Percentiles rank a stretch among this genome's conserved stretches.
phyloP scores from a whole-genome alignment of 2,329 filamentous ascomycete genomes.

The Erysiphe pulchra region DNA sequence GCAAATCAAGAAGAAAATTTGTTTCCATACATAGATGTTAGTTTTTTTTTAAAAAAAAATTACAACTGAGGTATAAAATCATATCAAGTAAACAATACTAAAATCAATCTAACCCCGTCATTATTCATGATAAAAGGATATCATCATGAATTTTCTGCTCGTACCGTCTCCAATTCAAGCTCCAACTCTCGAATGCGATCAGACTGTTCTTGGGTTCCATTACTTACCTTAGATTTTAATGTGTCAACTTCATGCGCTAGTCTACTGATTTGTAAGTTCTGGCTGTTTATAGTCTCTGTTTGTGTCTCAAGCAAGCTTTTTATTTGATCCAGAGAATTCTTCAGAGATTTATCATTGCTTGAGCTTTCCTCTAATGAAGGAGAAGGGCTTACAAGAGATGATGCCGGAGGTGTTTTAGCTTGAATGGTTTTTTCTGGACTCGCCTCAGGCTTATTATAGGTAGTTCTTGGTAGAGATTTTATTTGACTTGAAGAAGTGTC shows the following conservation, averaged over 20 bases:
- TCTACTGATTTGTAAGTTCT: slow-evolving; percentile 47
- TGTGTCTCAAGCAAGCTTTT: slow-evolving; percentile 54
- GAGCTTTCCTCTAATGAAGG: slow-evolving; percentile 4
- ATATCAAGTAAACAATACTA: too few species aligned
- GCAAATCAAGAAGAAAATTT: too few species aligned
- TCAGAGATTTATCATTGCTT: slow-evolving; percentile 22
- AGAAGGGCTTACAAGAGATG: background rate
- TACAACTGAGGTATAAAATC: too few species aligned
- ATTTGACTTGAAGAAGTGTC: slow-evolving; percentile 21
- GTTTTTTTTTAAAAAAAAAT: too few species aligned
- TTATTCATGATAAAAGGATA: too few species aligned
- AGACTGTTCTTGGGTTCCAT: slow-evolving; percentile 30
- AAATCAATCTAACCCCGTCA: too few species aligned
- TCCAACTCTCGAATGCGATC: slow-evolving; percentile 42
- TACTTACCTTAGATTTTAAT: slow-evolving; percentile 52
- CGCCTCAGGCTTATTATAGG: slow-evolving; percentile 12
- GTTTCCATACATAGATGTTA: too few species aligned
- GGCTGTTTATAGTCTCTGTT: slow-evolving; percentile 48
- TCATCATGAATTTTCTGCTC: slow-evolving; percentile 6
- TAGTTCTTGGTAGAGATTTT: slow-evolving; percentile 8
- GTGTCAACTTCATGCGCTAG: slow-evolving; percentile 52
- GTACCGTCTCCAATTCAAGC: slow-evolving; percentile 37
- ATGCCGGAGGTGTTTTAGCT: background rate
- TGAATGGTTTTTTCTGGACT: slow-evolving; percentile 6
- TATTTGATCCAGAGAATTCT: slow-evolving; percentile 47